A percentile compares a stretch with the other conserved stretches of the same genome.
phyloP scores from a whole-genome alignment of 108 stramenopile genomes.

The Ochromonas danica region DNA sequence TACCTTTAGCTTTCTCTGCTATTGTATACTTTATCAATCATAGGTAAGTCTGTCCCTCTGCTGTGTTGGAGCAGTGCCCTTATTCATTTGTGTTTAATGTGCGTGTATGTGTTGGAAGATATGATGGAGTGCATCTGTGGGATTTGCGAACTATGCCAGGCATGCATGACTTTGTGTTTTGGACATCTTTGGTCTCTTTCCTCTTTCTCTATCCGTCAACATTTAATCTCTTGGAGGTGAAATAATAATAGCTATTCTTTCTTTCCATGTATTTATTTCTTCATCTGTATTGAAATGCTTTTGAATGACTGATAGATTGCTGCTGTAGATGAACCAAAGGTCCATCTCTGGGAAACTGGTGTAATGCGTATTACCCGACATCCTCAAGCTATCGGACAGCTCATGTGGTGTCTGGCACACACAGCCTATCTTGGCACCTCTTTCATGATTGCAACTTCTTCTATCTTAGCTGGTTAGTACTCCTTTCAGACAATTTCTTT shows the following conservation, averaged over 20 bases:
- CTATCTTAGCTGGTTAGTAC: constrained; percentile 52
- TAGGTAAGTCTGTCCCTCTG: constrained; percentile 54
- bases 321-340: constrained; percentile 63
- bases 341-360: constrained; percentile 92
- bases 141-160: constrained; percentile 62
- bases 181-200: constrained; percentile 70
- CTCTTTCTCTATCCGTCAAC: constrained; percentile 87
- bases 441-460: constrained; percentile 72
- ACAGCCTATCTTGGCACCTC: constrained; percentile 78
- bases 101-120: too few relatives aligned
- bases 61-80: too few relatives aligned
- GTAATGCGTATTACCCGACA: constrained; percentile 90
- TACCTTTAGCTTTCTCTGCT: constrained; percentile 82
- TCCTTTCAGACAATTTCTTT: neutral
- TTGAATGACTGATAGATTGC: constrained; percentile 32
- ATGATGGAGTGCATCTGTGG: constrained; percentile 79
- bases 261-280: neutral
- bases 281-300: neutral
- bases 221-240: constrained; percentile 90
- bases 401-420: constrained; percentile 87
- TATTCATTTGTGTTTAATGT: too few relatives aligned
- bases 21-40: constrained; percentile 90
- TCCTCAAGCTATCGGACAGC: constrained; percentile 87
- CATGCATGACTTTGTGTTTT: constrained; percentile 49
- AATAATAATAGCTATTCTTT: constrained; percentile 26